phyloP scores from a whole-genome alignment of 2,329 filamentous ascomycete genomes.

The Botrytis galanthina region DNA sequence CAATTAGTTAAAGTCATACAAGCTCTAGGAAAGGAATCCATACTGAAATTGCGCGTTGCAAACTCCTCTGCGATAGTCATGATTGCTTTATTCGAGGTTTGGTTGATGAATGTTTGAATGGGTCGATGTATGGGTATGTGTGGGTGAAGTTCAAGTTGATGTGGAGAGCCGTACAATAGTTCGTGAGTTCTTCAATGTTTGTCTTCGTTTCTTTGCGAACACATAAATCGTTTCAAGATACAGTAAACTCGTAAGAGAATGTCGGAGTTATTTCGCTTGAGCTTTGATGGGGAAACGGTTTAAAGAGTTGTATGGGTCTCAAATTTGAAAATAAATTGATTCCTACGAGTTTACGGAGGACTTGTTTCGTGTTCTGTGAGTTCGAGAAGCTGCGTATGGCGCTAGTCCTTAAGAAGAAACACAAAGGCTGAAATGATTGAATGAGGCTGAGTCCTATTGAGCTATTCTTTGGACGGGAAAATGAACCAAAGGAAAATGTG shows the following conservation, averaged over 20 bases:
- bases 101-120: slow-evolving; percentile 5
- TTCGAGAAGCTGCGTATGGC: slow-evolving; percentile 19
- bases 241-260: neutral
- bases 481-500: neutral
- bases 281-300: slow-evolving; percentile 13
- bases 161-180: neutral
- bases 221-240: slow-evolving; percentile 18
- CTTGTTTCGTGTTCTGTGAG: slow-evolving; percentile 6
- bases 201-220: slow-evolving; percentile 16
- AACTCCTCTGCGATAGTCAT: slow-evolving; percentile 74
- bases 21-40: slow-evolving; percentile 37
- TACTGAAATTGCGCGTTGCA: slow-evolving; percentile 72
- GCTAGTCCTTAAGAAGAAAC: slow-evolving; percentile 14
- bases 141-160: slow-evolving; percentile 3
- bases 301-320: slow-evolving; percentile 5
- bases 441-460: slow-evolving; percentile 8
- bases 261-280: slow-evolving; percentile 7
- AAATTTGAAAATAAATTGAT: slow-evolving; percentile 4
- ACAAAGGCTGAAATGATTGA: slow-evolving; percentile 13
- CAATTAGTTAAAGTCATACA: slow-evolving; percentile 28
- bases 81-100: slow-evolving; percentile 42
- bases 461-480: neutral
- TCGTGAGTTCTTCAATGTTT: slow-evolving; percentile 7
- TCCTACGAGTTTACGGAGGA: slow-evolving; percentile 8
- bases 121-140: slow-evolving; percentile 4